Evolutionary conservation across 192 early-diverging fungal species (phyloP), one percentile per base, ranked within the genome.

Genomic region (Oehlia diaphana): DNA sequence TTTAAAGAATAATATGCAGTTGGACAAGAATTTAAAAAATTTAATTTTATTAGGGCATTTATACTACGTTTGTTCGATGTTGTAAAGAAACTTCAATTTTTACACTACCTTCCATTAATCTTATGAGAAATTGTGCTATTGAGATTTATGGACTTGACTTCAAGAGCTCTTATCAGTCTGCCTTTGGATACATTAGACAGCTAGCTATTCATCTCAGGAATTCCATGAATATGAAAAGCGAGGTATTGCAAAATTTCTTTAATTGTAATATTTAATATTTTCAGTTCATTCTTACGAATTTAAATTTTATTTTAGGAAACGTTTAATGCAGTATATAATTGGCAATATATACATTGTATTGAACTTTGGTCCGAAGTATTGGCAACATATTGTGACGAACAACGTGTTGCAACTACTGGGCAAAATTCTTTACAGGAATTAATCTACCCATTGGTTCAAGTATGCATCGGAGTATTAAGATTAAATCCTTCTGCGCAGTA

Each of bases 331-430:
- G 94, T 99, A 61, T 97, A 98, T 89, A 96, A 96, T 88, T 99
- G 98, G 98, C 96, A 97, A 86, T 99, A 92, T 82, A 83, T 99
- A 72, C 95, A 97, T 85, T 94, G 92, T 76, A 86, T 99, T 71
- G 90, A 93, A 77, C 92, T 98, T 76, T 98, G 97, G 97, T 85
- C 94, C 21, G 90, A 94, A 66, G 93, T 98, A 1, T 80, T 98
- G 62, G 80, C 89, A 13, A 92, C 92, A 62, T 94, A 97, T 84
- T 91, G 90, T 67, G 83, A 89, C 37, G 83, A 77, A 53, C 80
- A 77, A 71, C 82, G 84, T 16, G 83, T 84, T 37, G 77, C 86
- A 66, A 87, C 90, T 9, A 79, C 86, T 63, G 88, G 87, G 37
- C 85, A 90, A 68, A 85, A 83, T 66, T 84, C 88, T 21, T 82